These are phyloP conservation scores for Sphaerostilbella broomeana DNA, from an alignment of 2,329 filamentous ascomycete species.

Conservation along the genomic window DNA sequence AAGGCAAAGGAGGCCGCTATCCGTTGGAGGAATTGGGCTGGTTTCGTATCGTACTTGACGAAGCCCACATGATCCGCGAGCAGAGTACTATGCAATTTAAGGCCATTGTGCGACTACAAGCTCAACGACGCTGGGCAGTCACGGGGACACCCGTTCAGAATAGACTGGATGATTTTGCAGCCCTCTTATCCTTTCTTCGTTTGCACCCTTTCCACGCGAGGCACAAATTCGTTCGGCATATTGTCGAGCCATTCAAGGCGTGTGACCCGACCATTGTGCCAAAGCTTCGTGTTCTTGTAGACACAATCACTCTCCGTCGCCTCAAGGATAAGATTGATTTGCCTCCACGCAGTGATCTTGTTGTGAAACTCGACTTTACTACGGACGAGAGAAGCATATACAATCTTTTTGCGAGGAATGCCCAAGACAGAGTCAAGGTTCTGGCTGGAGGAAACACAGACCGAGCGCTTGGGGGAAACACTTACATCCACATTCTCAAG, in stretches of 20 bases:
- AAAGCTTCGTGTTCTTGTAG: slow-evolving; percentile 81
- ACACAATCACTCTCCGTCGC: slow-evolving; percentile 87
- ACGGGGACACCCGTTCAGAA: slow-evolving; percentile 96
- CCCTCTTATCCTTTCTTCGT: slow-evolving; percentile 77
- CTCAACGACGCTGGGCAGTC: slow-evolving; percentile 88
- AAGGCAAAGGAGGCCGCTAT: slow-evolving; percentile 51
- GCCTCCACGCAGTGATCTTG: slow-evolving; percentile 64
- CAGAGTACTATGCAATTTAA: slow-evolving; percentile 75
- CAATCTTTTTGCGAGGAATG: slow-evolving; percentile 75
- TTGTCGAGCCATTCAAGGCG: slow-evolving; percentile 78
- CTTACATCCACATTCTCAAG: slow-evolving; percentile 90
- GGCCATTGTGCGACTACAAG: slow-evolving; percentile 71
- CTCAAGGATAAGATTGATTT: slow-evolving; percentile 88
- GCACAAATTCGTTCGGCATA: slow-evolving; percentile 67
- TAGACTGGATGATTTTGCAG: slow-evolving; percentile 79
- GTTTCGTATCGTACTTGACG: slow-evolving; percentile 90
- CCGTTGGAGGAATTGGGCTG: slow-evolving; percentile 76
- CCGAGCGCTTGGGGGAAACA: slow-evolving; percentile 68
- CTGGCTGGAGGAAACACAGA: slow-evolving; percentile 54
- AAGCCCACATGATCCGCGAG: slow-evolving; percentile 91
- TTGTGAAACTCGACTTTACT: slow-evolving; percentile 69
- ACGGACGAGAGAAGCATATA: slow-evolving; percentile 71
- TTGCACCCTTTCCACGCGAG: slow-evolving; percentile 79
- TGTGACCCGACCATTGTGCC: slow-evolving; percentile 78
- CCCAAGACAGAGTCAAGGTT: slow-evolving; percentile 70